These are phyloP conservation scores for Eragrostis tef DNA, from an alignment of 202 grass and related monocot species.

Conservation along the genomic window DNA sequence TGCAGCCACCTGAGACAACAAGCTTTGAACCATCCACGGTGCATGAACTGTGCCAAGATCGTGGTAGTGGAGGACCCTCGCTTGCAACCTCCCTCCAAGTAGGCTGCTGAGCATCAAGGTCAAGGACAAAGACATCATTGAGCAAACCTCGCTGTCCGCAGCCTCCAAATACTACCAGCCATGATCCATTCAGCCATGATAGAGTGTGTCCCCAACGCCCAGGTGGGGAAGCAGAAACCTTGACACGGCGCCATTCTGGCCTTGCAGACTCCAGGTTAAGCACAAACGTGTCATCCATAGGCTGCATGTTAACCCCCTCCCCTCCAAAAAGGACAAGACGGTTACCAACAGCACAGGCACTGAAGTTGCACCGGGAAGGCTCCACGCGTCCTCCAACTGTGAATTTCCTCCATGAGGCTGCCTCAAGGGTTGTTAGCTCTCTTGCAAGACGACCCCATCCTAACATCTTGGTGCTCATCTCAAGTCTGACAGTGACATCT, in stretches of 20 bases:
- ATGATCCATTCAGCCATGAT: slow-evolving; percentile 82
- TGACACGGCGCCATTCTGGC: slow-evolving; percentile 81
- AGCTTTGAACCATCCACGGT: slow-evolving; percentile 87
- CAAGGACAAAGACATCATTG: slow-evolving; percentile 82
- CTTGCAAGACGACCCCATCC: slow-evolving; percentile 90
- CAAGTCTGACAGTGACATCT: slow-evolving; percentile 78
- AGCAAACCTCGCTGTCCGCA: slow-evolving; percentile 78
- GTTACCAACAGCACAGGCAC: slow-evolving; percentile 92
- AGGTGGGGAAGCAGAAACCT: slow-evolving; percentile 79
- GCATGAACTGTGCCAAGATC: slow-evolving; percentile 95
- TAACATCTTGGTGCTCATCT: slow-evolving; percentile 77
- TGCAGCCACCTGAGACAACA: slow-evolving; percentile 91
- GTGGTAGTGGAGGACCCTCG: slow-evolving; percentile 61
- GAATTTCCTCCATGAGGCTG: slow-evolving; percentile 89
- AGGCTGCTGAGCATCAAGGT: slow-evolving; percentile 85
- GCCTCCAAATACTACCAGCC: slow-evolving; percentile 94
- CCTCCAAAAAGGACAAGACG: slow-evolving; percentile 89
- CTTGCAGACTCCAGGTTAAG: slow-evolving; percentile 75
- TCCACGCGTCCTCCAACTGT: slow-evolving; percentile 89
- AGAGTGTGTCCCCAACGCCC: slow-evolving; percentile 91
- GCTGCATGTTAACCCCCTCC: slow-evolving; percentile 91
- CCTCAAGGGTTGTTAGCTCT: slow-evolving; percentile 94
- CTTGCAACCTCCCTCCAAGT: slow-evolving; percentile 82
- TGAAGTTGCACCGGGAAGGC: slow-evolving; percentile 93
- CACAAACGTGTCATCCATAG: slow-evolving; percentile 95